Evolutionary conservation across 805 yeast genomes (phyloP).

Genomic region (Candida xyloterini): DNA sequence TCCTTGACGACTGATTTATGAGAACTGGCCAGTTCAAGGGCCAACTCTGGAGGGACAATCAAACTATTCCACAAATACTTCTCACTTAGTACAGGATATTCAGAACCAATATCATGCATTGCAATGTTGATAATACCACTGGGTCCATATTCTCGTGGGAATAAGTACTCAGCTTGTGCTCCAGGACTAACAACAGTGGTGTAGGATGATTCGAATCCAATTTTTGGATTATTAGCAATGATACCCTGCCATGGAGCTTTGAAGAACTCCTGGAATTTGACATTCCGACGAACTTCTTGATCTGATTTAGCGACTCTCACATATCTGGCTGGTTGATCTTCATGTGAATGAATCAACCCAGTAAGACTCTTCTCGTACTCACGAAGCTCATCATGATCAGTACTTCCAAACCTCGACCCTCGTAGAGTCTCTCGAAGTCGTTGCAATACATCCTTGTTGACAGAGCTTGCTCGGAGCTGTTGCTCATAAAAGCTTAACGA

Average conservation of each 20-base stretch:
- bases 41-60: constrained; percentile 42
- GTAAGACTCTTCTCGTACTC: constrained; percentile 15
- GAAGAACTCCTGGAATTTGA: constrained; percentile 23
- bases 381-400: constrained; percentile 7
- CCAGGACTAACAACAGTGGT: constrained; percentile 1
- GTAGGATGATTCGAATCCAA: constrained; percentile 22
- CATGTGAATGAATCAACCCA: constrained; percentile 6
- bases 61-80: constrained; percentile 49
- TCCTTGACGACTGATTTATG: constrained; percentile 45
- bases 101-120: constrained; percentile 27
- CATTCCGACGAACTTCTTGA: constrained; percentile 19
- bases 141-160: constrained; percentile 27
- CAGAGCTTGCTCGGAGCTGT: constrained; percentile 8
- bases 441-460: constrained; percentile 7
- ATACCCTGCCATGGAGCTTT: constrained; percentile 20
- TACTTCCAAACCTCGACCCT: constrained; percentile 6
- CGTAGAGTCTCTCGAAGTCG: constrained; percentile 5
- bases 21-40: constrained; percentile 41
- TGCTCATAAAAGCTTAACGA: constrained; percentile 22
- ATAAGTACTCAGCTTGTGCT: constrained; percentile 4
- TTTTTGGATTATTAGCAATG: constrained; percentile 22
- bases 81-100: constrained; percentile 46
- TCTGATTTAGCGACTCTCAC: constrained; percentile 9
- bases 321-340: constrained; percentile 12
- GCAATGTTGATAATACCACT: constrained; percentile 31